phyloP scores from a whole-genome alignment of 768 basidiomycete species.

The Solioccasus polychromus region DNA sequence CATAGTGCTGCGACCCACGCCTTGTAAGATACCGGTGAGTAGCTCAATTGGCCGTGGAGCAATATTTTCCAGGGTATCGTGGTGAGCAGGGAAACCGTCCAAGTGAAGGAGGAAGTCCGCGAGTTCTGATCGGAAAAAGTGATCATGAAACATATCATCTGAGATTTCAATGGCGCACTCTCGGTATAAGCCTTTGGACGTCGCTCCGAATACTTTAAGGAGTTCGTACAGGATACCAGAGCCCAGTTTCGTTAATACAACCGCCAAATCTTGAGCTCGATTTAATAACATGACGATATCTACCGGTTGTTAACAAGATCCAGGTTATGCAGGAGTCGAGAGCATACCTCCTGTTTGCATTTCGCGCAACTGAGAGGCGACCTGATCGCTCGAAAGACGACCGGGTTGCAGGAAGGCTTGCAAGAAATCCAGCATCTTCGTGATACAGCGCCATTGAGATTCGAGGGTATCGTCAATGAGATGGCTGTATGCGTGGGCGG shows the following conservation, averaged over 20 bases:
- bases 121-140: neutral
- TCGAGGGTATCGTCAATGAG: neutral
- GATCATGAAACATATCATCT: neutral
- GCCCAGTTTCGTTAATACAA: neutral
- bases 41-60: slow-evolving; percentile 7
- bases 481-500: slow-evolving; percentile 1
- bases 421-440: slow-evolving; percentile 4
- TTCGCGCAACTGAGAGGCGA: neutral
- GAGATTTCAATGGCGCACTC: neutral
- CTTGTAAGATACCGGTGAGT: neutral
- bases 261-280: neutral
- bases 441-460: slow-evolving; percentile 1
- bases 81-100: neutral
- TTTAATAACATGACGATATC: neutral
- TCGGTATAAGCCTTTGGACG: neutral
- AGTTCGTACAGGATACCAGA: slow-evolving; percentile 12
- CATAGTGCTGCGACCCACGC: neutral
- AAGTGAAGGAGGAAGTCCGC: neutral
- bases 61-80: neutral
- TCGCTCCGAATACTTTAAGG: neutral
- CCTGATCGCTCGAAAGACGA: no score
- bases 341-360: slow-evolving; percentile 1
- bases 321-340: neutral
- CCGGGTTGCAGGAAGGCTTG: neutral
- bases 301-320: neutral